These are phyloP conservation scores for Alternaria sp. DNA, from an alignment of 2,329 filamentous ascomycete genomes.

Conservation along the genomic window DNA sequence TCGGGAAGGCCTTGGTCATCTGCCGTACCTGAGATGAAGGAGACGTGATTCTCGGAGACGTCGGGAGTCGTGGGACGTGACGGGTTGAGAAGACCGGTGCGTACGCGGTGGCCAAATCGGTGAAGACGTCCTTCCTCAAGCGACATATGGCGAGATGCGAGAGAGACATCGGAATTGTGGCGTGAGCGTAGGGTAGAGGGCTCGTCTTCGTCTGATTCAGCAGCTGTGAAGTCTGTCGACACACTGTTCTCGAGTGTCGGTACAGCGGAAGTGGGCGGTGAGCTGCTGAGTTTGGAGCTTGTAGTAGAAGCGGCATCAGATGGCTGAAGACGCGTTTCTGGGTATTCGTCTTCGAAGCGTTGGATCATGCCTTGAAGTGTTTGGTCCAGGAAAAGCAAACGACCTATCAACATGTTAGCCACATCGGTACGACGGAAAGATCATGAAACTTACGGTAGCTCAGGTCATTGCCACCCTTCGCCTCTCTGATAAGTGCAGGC, in stretches of 20 bases:
- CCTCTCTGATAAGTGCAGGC: slow-evolving; percentile 80
- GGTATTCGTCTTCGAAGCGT: slow-evolving; percentile 95
- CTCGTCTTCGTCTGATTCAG: slow-evolving; percentile 54
- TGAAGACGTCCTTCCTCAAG: slow-evolving; percentile 76
- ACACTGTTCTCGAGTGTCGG: slow-evolving; percentile 42
- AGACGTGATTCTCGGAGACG: slow-evolving; percentile 15
- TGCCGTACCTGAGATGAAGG: slow-evolving; percentile 40
- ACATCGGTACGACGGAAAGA: background rate
- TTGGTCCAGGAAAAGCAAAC: slow-evolving; percentile 84
- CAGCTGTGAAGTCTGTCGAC: slow-evolving; percentile 29
- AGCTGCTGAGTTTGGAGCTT: slow-evolving; percentile 44
- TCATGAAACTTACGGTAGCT: slow-evolving; percentile 73
- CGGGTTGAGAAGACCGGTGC: slow-evolving; percentile 66
- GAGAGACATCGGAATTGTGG: slow-evolving; percentile 71
- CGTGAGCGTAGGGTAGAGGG: slow-evolving; percentile 61
- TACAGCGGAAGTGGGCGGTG: slow-evolving; percentile 39
- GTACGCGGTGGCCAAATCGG: slow-evolving; percentile 71
- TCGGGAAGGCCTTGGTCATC: slow-evolving; percentile 48
- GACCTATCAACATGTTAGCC: slow-evolving; percentile 59
- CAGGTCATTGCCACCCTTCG: slow-evolving; percentile 73
- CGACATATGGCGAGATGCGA: slow-evolving; percentile 69
- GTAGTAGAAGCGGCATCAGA: slow-evolving; percentile 39
- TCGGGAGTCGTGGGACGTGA: slow-evolving; percentile 36
- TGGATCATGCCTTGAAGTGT: slow-evolving; percentile 92
- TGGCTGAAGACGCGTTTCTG: slow-evolving; percentile 74